phyloP scores from a whole-genome alignment of 768 basidiomycete genomes.

The Termitomyces sp. region DNA sequence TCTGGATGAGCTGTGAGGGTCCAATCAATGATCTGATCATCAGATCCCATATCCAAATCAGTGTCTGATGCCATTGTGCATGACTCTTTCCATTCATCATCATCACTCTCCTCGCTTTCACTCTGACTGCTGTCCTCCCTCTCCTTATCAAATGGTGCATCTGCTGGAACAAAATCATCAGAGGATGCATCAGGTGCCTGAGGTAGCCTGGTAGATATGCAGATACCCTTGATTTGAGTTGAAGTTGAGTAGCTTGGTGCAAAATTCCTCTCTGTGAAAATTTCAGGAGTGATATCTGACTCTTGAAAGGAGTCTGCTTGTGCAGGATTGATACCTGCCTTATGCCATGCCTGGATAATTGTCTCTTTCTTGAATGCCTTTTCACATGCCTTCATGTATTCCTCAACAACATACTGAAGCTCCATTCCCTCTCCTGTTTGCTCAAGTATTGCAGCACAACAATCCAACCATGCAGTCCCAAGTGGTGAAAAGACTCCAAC shows the following conservation, averaged over 20 bases:
- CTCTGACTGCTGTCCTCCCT: too few species aligned
- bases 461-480: neutral
- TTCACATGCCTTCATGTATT: neutral
- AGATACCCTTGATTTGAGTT: neutral
- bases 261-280: neutral
- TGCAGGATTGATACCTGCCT: neutral
- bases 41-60: too few species aligned
- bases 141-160: too few species aligned
- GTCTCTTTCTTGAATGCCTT: neutral
- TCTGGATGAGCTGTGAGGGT: too few species aligned
- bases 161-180: neutral
- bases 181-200: neutral
- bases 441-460: conserved; percentile 15
- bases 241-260: neutral
- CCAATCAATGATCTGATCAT: too few species aligned
- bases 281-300: neutral
- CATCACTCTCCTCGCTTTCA: too few species aligned
- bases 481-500: neutral
- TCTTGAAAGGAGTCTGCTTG: neutral
- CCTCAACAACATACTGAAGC: neutral
- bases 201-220: neutral
- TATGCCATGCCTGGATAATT: neutral
- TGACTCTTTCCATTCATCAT: too few species aligned
- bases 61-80: too few species aligned
- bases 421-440: neutral